A percentile compares a stretch with the other conserved stretches of the same genome.
Evolutionary conservation across 441 rosid species (phyloP).

Genomic region (Gossypium davidsonii): DNA sequence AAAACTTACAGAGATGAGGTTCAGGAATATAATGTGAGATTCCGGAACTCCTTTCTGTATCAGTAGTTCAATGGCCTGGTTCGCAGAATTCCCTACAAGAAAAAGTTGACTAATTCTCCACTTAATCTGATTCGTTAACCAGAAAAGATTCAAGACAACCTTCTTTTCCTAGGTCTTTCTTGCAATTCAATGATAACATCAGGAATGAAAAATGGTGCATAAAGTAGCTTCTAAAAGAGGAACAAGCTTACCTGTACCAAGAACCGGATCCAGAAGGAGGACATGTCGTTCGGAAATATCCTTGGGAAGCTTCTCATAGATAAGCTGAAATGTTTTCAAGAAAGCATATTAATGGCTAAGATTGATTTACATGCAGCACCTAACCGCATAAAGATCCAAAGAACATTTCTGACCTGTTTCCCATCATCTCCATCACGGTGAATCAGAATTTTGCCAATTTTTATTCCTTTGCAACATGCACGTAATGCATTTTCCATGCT

Average conservation of each 20-base stretch:
- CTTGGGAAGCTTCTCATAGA: conserved; percentile 96
- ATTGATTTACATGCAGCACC: background rate
- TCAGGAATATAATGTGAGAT: conserved; percentile 84
- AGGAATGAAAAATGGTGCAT: background rate
- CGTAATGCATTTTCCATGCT: conserved; percentile 99
- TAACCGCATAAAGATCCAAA: background rate
- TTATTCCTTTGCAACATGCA: conserved; percentile 95
- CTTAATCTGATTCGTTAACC: background rate
- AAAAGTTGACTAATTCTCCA: background rate
- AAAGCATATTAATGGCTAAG: background rate
- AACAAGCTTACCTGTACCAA: conserved; percentile 66
- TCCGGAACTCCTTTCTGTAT: conserved; percentile 93
- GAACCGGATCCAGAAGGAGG: conserved; percentile 91
- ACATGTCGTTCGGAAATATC: conserved; percentile 95
- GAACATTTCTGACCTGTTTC: conserved; percentile 51
- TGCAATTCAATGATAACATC: background rate
- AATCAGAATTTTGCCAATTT: conserved; percentile 89
- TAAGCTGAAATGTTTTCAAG: conserved; percentile 47
- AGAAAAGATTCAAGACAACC: background rate
- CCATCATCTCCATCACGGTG: conserved; percentile 96
- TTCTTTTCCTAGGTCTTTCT: background rate
- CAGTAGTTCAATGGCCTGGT: conserved; percentile 83
- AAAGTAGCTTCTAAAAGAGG: background rate
- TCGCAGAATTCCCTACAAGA: conserved; percentile 85
- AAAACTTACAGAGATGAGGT: conserved; percentile 76